A percentile compares a stretch with the other conserved stretches of the same genome.
These are phyloP conservation scores for Dictyostelium intermedium DNA, from an alignment of 78 protist genomes.

Conservation along the genomic window DNA sequence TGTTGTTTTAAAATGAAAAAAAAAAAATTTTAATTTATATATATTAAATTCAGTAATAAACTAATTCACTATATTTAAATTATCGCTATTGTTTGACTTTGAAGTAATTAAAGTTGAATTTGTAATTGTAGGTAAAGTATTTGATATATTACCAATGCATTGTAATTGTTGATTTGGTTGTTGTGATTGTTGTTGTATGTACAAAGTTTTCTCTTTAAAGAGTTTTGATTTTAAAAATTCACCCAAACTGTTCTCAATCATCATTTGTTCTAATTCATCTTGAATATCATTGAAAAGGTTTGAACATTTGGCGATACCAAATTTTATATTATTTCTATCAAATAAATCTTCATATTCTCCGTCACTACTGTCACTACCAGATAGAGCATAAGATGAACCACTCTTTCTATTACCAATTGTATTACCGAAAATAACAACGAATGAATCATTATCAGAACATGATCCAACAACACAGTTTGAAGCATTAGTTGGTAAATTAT, in stretches of 20 bases:
- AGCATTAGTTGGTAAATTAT: neutral
- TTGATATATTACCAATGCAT: neutral
- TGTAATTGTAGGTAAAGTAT: neutral
- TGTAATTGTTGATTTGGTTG: neutral
- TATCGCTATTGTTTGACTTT: neutral
- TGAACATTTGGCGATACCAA: slow-evolving; percentile 2
- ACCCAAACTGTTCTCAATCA: slow-evolving; percentile 64
- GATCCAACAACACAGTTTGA: neutral
- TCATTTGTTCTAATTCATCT: slow-evolving; percentile 77
- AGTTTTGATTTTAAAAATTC: slow-evolving; percentile 68
- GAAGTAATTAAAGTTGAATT: neutral
- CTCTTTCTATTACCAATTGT: neutral
- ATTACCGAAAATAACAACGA: slow-evolving; percentile 15
- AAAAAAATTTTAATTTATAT: too few species aligned
- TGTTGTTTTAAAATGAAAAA: too few species aligned
- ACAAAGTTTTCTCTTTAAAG: neutral
- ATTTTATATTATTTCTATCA: slow-evolving; percentile 39
- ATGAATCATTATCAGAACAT: slow-evolving; percentile 25
- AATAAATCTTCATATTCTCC: slow-evolving; percentile 17
- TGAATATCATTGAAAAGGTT: slow-evolving; percentile 70
- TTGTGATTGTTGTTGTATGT: neutral
- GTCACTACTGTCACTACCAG: slow-evolving; percentile 1
- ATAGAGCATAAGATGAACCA: neutral
- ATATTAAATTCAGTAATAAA: neutral
- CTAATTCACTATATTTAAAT: neutral